Base-by-base conservation (phyloP, 2,329 filamentous ascomycete species). In the Cryphonectria nitschkei region DNA sequence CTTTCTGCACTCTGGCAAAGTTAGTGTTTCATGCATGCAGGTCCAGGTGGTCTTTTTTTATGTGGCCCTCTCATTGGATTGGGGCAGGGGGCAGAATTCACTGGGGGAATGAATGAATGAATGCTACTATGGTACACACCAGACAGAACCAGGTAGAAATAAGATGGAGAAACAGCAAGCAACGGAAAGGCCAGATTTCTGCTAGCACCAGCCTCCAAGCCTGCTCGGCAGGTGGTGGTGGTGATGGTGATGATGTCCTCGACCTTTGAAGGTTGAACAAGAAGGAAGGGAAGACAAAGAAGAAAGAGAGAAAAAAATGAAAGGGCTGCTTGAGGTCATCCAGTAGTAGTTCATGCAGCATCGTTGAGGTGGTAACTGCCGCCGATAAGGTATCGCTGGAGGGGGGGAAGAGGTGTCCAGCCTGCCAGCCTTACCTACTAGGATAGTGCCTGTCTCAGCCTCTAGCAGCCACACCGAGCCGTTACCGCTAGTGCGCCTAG, bases 371-470 rank as follows among this genome's bases (percentile, higher is more conserved):
- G 58, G 34, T 43, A 64, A 64, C 37, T 43, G 37, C n/a, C 34
- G 39, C 1, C n/a, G 37, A 43, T 43, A 29, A 41, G n/a, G 61
- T 41, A 41, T 26, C 37, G 58, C 58, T 62, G 56, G 26, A 32
- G 16, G 54, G 54, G 37, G 37, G 11, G 11, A 9, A 9, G 11
- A 13, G 37, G 26, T 62, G 37, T 34, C 61, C n/a, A 16, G 22
- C 29, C 61, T 46, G 22, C 61, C 16, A n/a, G 60, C 37, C 60
- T 39, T 64, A 41, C 37, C 61, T 64, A 7, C 39, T 41, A 43
- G 39, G 41, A 34, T 34, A 19, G 16, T 52, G 63, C 41, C 41
- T 65, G 63, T 52, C 41, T 52, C 43, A 50, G 63, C 63, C 29
- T 65, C 63, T 65, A 29, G 34, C 41, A 34, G 63, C 41, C 43